These are phyloP conservation scores for Stephania yunnanensis DNA, from an alignment of 164 flowering plant genomes.

Conservation along the genomic window DNA sequence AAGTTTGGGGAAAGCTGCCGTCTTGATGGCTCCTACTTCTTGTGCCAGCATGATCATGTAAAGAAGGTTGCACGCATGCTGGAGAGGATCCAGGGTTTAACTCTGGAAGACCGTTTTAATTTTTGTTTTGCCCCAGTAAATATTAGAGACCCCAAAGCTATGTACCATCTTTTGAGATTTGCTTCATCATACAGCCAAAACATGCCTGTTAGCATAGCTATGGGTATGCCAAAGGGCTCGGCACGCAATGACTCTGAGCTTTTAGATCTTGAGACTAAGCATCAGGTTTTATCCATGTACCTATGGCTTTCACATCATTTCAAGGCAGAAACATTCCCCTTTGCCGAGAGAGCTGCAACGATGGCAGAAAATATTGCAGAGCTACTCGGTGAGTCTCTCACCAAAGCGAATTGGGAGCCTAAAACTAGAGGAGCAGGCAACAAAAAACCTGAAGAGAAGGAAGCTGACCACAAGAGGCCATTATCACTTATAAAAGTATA, in stretches of 20 bases:
- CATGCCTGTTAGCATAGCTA: slow-evolving; percentile 67
- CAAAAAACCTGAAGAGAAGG: slow-evolving; percentile 34
- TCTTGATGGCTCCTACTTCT: slow-evolving; percentile 81
- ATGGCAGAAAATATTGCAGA: slow-evolving; percentile 84
- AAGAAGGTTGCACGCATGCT: slow-evolving; percentile 86
- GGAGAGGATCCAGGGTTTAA: slow-evolving; percentile 70
- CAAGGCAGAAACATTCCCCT: slow-evolving; percentile 63
- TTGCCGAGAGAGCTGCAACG: slow-evolving; percentile 52
- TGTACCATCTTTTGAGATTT: slow-evolving; percentile 79
- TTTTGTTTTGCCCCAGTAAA: slow-evolving; percentile 97
- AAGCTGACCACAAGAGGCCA: slow-evolving; percentile 55
- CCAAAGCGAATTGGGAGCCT: slow-evolving; percentile 73
- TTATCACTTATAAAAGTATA: slow-evolving; percentile 40
- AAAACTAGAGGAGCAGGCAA: slow-evolving; percentile 49
- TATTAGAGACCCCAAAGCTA: slow-evolving; percentile 86
- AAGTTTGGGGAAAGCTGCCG: slow-evolving; percentile 72
- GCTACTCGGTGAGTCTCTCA: slow-evolving; percentile 71
- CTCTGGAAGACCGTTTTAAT: slow-evolving; percentile 83
- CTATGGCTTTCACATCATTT: slow-evolving; percentile 87
- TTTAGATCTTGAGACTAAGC: slow-evolving; percentile 85
- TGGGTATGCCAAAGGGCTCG: slow-evolving; percentile 88
- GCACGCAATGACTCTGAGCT: slow-evolving; percentile 80
- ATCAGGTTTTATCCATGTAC: slow-evolving; percentile 87
- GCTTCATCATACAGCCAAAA: slow-evolving; percentile 69
- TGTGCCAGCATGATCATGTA: slow-evolving; percentile 62